Evolutionary conservation across 2,329 filamentous ascomycete genomes (phyloP), one percentile per base, ranked within the genome.

Genomic region (Drechslerella coelobrocha): DNA sequence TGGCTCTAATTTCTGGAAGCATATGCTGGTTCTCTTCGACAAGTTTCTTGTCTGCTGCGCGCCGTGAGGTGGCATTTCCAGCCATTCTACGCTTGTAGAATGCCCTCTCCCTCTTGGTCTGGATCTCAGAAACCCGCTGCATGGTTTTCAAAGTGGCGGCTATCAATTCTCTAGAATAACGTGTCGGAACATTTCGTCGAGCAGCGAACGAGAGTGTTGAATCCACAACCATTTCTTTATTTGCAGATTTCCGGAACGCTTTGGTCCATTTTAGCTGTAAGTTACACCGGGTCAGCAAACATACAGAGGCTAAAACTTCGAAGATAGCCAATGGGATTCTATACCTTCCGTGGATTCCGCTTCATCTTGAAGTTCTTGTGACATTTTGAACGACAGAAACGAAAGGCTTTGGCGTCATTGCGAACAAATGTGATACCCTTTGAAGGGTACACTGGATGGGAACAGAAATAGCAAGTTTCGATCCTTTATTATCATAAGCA

Each of bases 1-100:
- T 61, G 26, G 68, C 68, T 19, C 68, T 63, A 24, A 72, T 73
- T 5, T 72, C 66, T 75, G 91, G 91, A 76, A 99, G 85, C 79
- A 99, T 84, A 81, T 99, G 94, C 83, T 92, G 88, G 81, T 96
- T 93, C 83, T 94, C 87, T 75, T 88, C 88, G 55, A 99, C 92
- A 74, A 97, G 84, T 83, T 93, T 94, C 79, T 91, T 84, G 78
- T 96, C 91, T 73, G 85, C 83, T 76, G 88, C 89, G 74, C 90
- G 83, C 82, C 94, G 88, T 78, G 88, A 85, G 80, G 89, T 89
- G 81, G 89, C 88, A 82, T 95, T 96, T 79, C 92, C 92, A 56
- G 88, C 88, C 90, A 97, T 92, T 78, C 94, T 88, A 78, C 89
- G 88, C 86, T 91, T 92, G 84, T 96, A 97, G 82, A 97, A 96